Conservation (phyloP, 1,284 basidiomycete genomes). For the Melampsora larici-populina region DNA sequence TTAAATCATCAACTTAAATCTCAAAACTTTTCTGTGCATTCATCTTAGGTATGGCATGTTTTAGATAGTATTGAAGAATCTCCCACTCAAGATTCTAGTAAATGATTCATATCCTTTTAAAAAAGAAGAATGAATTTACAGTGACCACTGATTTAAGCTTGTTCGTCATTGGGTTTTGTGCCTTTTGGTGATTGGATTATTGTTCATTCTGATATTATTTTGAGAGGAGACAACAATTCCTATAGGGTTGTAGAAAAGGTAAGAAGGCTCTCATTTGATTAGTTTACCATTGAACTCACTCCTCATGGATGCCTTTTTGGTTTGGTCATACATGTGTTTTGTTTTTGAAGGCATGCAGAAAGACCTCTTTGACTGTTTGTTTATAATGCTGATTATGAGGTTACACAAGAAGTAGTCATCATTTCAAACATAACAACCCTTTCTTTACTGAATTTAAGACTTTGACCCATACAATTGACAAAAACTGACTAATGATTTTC, state of each 20-base stretch:
- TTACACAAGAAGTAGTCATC: constrained; percentile 74
- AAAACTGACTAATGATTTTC: no score
- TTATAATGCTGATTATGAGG: constrained; percentile 92
- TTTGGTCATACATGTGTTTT: neutral
- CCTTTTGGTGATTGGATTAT: constrained; percentile 84
- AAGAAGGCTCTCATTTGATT: constrained; percentile 49
- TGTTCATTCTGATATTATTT: constrained; percentile 90
- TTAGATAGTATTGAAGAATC: constrained; percentile 92
- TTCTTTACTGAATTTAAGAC: neutral
- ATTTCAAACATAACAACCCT: constrained; percentile 67
- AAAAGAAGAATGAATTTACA: neutral
- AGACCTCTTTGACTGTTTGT: constrained; percentile 90
- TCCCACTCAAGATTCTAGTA: constrained; percentile 78
- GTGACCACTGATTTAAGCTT: constrained; percentile 13
- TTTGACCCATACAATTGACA: neutral
- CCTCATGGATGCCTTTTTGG: constrained; percentile 39
- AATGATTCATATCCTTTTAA: neutral
- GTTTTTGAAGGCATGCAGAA: constrained; percentile 71
- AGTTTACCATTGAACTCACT: neutral
- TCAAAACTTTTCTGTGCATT: neutral
- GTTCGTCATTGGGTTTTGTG: constrained; percentile 62
- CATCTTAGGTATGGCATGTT: constrained; percentile 79
- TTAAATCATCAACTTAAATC: neutral
- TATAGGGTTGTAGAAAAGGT: constrained; percentile 92
- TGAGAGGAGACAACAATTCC: constrained; percentile 90